Evolutionary conservation across 2,329 filamentous ascomycete genomes (phyloP).

Genomic region (Xylariaceae sp.): DNA sequence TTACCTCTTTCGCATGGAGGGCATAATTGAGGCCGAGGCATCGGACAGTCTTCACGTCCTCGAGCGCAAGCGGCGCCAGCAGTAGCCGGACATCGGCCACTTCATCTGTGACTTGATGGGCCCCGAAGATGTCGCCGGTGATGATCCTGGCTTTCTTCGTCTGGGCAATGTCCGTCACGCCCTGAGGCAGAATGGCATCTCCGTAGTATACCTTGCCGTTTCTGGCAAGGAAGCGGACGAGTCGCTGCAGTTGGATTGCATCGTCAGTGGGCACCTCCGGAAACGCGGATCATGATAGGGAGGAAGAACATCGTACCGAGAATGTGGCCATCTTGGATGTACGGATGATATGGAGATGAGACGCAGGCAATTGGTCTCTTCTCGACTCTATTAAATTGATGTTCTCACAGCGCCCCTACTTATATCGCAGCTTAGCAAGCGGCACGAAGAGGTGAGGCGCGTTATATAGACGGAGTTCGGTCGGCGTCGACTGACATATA

Average conservation of each 20-base stretch:
- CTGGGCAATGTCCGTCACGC: slow-evolving; percentile 57
- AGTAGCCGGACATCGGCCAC: slow-evolving; percentile 53
- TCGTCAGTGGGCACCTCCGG: slow-evolving; percentile 1
- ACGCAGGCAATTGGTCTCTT: neutral
- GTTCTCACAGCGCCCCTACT: neutral
- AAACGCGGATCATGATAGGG: neutral
- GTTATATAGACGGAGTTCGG: no score
- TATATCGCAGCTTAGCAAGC: neutral
- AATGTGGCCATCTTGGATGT: slow-evolving; percentile 35
- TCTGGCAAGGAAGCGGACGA: slow-evolving; percentile 68
- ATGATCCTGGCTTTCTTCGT: slow-evolving; percentile 59
- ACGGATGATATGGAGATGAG: neutral
- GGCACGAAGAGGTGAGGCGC: neutral
- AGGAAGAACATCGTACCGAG: slow-evolving; percentile 38
- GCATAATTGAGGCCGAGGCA: slow-evolving; percentile 70
- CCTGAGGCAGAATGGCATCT: slow-evolving; percentile 64
- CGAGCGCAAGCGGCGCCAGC: slow-evolving; percentile 59
- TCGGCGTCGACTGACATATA: no score
- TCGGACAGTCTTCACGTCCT: slow-evolving; percentile 62
- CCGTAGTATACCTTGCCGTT: slow-evolving; percentile 69
- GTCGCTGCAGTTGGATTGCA: slow-evolving; percentile 46
- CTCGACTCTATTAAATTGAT: neutral
- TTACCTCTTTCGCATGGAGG: slow-evolving; percentile 64
- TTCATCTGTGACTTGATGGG: slow-evolving; percentile 60
- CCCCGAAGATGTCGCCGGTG: slow-evolving; percentile 61